Conservation (phyloP, 441 rosid genomes). For the Mallotus repandus region DNA sequence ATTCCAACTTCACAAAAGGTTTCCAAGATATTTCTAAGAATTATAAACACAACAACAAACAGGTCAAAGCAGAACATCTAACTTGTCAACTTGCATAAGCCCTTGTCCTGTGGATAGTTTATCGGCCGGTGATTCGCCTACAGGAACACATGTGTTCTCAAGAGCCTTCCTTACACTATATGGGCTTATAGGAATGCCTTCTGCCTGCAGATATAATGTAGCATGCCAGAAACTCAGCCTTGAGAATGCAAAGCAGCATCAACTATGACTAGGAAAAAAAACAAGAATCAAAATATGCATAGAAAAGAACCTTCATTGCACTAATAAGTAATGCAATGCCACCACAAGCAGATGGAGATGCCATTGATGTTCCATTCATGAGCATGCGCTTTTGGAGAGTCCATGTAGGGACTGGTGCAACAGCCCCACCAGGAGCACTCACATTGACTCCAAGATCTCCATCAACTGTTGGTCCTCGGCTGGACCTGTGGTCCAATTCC, state of each 20-base stretch:
- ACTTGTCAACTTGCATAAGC: constrained; percentile 98
- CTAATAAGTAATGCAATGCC: constrained; percentile 91
- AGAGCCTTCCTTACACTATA: constrained; percentile 84
- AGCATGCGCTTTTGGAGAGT: constrained; percentile 99
- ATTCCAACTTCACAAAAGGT: constrained; percentile 20
- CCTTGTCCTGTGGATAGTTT: constrained; percentile 91
- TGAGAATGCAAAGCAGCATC: constrained; percentile 16
- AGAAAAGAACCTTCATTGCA: constrained; percentile 82
- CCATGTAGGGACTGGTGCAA: constrained; percentile 99
- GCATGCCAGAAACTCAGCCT: constrained; percentile 27
- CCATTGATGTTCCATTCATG: constrained; percentile 99
- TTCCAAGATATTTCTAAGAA: constrained; percentile 12
- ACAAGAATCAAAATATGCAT: constrained; percentile 14
- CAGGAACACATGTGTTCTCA: constrained; percentile 77
- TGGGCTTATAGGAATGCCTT: constrained; percentile 82
- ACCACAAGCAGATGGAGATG: constrained; percentile 99
- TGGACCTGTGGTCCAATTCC: constrained; percentile 70
- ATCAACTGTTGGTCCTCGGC: constrained; percentile 98
- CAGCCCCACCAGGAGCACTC: constrained; percentile 99
- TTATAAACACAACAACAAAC: constrained; percentile 8
- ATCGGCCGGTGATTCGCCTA: constrained; percentile 77
- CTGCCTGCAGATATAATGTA: constrained; percentile 57
- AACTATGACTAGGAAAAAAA: constrained; percentile 20
- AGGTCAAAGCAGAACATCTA: constrained; percentile 33
- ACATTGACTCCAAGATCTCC: constrained; percentile 96